Evolutionary conservation across 768 basidiomycete genomes (phyloP).

Genomic region (Grammothele lineata): DNA sequence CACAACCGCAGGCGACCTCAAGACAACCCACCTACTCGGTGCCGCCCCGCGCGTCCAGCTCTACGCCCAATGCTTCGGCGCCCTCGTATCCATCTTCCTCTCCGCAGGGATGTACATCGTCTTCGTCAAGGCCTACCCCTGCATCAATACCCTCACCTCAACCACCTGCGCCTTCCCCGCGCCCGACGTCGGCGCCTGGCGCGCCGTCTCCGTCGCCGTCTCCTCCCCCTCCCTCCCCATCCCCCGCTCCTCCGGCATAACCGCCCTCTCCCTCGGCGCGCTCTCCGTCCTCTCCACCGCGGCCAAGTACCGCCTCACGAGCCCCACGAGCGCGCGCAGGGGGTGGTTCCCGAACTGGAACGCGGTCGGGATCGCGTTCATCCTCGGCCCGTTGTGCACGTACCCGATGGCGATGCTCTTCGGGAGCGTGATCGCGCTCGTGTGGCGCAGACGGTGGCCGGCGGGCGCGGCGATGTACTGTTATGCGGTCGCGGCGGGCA

Average conservation of each 20-base stretch:
- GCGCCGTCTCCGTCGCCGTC: conserved; percentile 18
- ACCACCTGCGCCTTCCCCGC: conserved; percentile 20
- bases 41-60: conserved; percentile 24
- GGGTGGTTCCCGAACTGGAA: conserved; percentile 21
- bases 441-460: conserved; percentile 13
- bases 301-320: conserved; percentile 15
- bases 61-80: conserved; percentile 22
- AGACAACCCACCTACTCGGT: conserved; percentile 21
- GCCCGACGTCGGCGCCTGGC: conserved; percentile 20
- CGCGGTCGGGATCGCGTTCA: conserved; percentile 21
- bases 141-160: conserved; percentile 19
- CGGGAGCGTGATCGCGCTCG: conserved; percentile 14
- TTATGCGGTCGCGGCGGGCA: conserved; percentile 35
- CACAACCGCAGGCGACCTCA: conserved; percentile 13
- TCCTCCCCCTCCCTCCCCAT: conserved; percentile 16
- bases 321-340: conserved; percentile 1
- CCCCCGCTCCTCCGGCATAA: conserved; percentile 16
- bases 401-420: conserved; percentile 22
- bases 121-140: conserved; percentile 20
- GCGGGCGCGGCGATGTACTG: conserved; percentile 22
- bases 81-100: conserved; percentile 25
- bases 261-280: conserved; percentile 15
- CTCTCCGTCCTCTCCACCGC: conserved; percentile 10
- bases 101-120: conserved; percentile 20
- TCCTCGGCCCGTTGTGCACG: conserved; percentile 17